Evolutionary conservation across 495 filamentous ascomycete species (phyloP).

Genomic region (Aspergillus sparsus): DNA sequence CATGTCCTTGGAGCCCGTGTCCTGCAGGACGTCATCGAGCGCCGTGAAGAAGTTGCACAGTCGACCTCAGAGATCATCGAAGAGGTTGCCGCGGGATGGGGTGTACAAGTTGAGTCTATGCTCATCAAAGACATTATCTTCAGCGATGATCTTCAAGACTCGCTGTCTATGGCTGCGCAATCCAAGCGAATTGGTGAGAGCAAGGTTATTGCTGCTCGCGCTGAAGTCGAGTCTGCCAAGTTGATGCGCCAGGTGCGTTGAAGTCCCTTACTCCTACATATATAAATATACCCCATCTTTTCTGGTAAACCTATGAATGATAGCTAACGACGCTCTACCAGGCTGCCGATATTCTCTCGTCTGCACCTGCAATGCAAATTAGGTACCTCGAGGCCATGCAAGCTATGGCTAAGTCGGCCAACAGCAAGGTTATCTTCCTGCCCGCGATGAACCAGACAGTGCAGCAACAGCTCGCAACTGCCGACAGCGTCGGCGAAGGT

Average conservation of each 20-base stretch:
- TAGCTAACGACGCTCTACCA: slow-evolving; percentile 12
- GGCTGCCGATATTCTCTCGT: slow-evolving; percentile 91
- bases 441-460: slow-evolving; percentile 59
- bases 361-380: slow-evolving; percentile 98
- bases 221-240: slow-evolving; percentile 96
- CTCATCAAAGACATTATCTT: slow-evolving; percentile 99
- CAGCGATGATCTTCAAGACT: slow-evolving; percentile 92
- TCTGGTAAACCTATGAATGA: background rate
- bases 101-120: slow-evolving; percentile 96
- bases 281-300: background rate
- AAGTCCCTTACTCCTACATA: background rate
- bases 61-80: slow-evolving; percentile 97
- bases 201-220: slow-evolving; percentile 96
- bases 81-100: slow-evolving; percentile 91
- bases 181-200: slow-evolving; percentile 96
- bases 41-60: slow-evolving; percentile 93
- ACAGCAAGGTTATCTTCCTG: slow-evolving; percentile 96
- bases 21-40: slow-evolving; percentile 97
- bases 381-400: slow-evolving; percentile 99
- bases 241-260: slow-evolving; percentile 77
- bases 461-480: slow-evolving; percentile 48
- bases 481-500: slow-evolving; percentile 60
- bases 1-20: slow-evolving; percentile 97
- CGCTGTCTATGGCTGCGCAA: slow-evolving; percentile 99
- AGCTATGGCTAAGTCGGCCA: slow-evolving; percentile 94